Conservation (phyloP, 2,329 filamentous ascomycete species). For the Botrytis pseudocinerea region DNA sequence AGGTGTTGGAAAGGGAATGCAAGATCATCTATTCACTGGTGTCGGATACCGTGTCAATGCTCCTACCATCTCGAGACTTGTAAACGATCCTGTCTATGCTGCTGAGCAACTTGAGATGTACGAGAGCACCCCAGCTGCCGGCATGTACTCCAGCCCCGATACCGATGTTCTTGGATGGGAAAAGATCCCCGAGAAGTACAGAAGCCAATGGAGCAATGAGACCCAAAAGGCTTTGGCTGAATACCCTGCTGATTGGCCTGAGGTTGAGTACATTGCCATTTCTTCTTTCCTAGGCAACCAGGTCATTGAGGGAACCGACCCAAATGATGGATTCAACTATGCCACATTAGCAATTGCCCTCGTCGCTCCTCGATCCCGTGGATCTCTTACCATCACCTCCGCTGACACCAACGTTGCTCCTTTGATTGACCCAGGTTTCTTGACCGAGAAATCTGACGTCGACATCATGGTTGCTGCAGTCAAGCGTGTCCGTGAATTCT, state of each 20-base stretch:
- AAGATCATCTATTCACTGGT: conserved; percentile 42
- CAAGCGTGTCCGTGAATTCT: conserved; percentile 45
- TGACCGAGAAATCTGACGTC: conserved; percentile 46
- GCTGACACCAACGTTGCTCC: conserved; percentile 43
- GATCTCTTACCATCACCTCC: conserved; percentile 47
- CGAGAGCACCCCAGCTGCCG: conserved; percentile 3
- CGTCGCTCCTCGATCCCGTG: conserved; percentile 46
- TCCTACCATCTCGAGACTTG: conserved; percentile 15
- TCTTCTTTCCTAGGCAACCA: conserved; percentile 20
- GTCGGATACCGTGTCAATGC: conserved; percentile 22
- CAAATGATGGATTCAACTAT: conserved; percentile 23
- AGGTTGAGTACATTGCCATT: conserved; percentile 29
- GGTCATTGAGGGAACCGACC: conserved; percentile 11
- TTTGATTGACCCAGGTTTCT: conserved; percentile 48
- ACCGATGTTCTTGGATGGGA: conserved; percentile 29
- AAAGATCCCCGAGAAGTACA: conserved; percentile 26
- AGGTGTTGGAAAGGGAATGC: conserved; percentile 52
- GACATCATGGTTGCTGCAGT: conserved; percentile 48
- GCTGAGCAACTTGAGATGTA: conserved; percentile 1
- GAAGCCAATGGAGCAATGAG: conserved; percentile 15
- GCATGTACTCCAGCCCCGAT: conserved; percentile 22
- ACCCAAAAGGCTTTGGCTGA: conserved; percentile 1
- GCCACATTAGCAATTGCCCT: conserved; percentile 37
- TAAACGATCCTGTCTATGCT: conserved; percentile 6
- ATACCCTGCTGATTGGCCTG: conserved; percentile 32